Conservation (phyloP, 176 grass and related monocot genomes). For the Pharus latifolius region DNA sequence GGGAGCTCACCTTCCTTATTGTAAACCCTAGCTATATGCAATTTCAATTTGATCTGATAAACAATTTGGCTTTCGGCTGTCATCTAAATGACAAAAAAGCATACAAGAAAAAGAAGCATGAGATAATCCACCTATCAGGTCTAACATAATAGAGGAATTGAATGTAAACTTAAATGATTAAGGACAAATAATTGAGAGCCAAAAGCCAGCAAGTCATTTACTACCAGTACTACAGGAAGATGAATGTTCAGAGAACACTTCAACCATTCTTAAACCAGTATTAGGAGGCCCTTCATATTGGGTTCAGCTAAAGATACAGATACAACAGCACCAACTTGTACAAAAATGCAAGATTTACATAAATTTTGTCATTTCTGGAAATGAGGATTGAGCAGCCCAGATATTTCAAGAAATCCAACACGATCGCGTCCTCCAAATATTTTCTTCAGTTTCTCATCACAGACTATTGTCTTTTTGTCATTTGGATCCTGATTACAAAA, state of each 20-base stretch:
- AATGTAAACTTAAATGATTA: constrained; percentile 4
- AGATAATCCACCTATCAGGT: constrained; percentile 9
- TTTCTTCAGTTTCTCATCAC: constrained; percentile 73
- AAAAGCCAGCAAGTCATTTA: constrained; percentile 3
- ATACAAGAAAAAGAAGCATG: not conserved
- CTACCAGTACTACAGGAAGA: not conserved
- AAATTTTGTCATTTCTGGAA: constrained; percentile 46
- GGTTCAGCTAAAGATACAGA: constrained; percentile 12
- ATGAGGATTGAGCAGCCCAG: constrained; percentile 64
- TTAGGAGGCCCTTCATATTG: not conserved
- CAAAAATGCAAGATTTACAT: constrained; percentile 20
- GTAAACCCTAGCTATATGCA: not conserved
- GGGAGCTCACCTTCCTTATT: not conserved
- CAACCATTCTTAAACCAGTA: constrained; percentile 12
- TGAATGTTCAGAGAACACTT: not conserved
- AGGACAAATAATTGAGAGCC: not conserved
- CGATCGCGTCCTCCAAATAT: constrained; percentile 68
- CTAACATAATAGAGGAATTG: not conserved
- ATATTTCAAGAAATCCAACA: constrained; percentile 79
- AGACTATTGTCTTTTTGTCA: constrained; percentile 73
- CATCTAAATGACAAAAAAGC: not conserved
- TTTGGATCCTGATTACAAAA: constrained; percentile 44
- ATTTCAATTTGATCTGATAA: not conserved
- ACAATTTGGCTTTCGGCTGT: not conserved
- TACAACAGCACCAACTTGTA: constrained; percentile 12